Conservation (phyloP, 805 yeast species). For the Lipomyces japonicus region DNA sequence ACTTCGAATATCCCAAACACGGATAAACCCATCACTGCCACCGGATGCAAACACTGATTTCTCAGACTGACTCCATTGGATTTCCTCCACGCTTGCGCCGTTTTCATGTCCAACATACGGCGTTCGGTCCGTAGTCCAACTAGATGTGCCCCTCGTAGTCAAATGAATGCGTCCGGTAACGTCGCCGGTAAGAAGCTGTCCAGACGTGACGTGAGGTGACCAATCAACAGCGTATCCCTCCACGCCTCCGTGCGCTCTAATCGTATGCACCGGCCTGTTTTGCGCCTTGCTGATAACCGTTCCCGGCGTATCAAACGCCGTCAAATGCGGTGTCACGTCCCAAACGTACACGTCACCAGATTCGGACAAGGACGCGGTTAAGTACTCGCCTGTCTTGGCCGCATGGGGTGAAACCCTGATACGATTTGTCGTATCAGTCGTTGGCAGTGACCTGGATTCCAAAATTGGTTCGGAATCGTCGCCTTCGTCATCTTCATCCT, state of each 20-base stretch:
- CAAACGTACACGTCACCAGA: slow-evolving; percentile 83
- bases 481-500: slow-evolving; percentile 56
- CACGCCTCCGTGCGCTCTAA: slow-evolving; percentile 83
- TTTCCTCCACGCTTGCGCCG: slow-evolving; percentile 78
- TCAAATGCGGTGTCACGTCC: slow-evolving; percentile 74
- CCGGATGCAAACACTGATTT: slow-evolving; percentile 92
- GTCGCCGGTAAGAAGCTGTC: slow-evolving; percentile 80
- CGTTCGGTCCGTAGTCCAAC: slow-evolving; percentile 80
- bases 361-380: slow-evolving; percentile 85
- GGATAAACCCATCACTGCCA: slow-evolving; percentile 84
- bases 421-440: slow-evolving; percentile 83
- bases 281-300: slow-evolving; percentile 69
- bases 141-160: slow-evolving; percentile 68
- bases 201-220: slow-evolving; percentile 81
- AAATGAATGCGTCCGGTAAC: slow-evolving; percentile 75
- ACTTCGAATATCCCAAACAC: slow-evolving; percentile 96
- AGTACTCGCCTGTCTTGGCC: slow-evolving; percentile 65
- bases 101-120: slow-evolving; percentile 54
- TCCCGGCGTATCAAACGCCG: slow-evolving; percentile 87
- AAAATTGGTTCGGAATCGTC: slow-evolving; percentile 73
- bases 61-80: slow-evolving; percentile 94
- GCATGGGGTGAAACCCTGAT: slow-evolving; percentile 80
- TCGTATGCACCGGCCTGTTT: slow-evolving; percentile 77
- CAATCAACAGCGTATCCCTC: slow-evolving; percentile 98
- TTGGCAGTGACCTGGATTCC: slow-evolving; percentile 76